Percentiles rank a stretch among this genome's conserved stretches.
Conservation (phyloP, 139 green algal species). For the Asterochloris erici region DNA sequence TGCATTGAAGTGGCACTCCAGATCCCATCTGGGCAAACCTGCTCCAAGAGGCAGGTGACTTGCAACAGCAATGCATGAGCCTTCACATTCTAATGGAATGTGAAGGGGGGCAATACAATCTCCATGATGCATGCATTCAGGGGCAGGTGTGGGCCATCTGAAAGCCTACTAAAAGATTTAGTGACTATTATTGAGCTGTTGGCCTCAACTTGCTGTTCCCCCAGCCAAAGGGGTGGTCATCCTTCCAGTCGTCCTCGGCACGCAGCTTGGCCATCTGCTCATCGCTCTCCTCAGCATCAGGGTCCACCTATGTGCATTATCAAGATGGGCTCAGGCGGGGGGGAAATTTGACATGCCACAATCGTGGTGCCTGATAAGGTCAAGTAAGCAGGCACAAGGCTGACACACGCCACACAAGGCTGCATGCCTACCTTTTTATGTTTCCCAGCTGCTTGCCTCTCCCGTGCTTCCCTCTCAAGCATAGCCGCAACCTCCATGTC, state of each 20-base stretch:
- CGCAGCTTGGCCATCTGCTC: slow-evolving; percentile 24
- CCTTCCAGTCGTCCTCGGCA: slow-evolving; percentile 79
- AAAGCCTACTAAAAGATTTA: no score
- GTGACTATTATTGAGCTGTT: slow-evolving; percentile 20
- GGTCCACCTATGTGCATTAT: neutral
- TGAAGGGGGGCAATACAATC: no score
- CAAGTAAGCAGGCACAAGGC: neutral
- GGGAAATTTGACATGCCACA: neutral
- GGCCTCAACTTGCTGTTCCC: slow-evolving; percentile 83
- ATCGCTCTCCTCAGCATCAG: slow-evolving; percentile 15
- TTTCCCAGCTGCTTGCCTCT: neutral
- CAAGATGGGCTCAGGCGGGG: neutral
- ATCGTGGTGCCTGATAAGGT: neutral
- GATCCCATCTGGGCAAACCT: no score
- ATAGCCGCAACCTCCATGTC: no score
- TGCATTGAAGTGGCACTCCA: no score
- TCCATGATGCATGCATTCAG: no score
- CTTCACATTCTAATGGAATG: no score
- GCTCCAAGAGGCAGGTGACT: no score
- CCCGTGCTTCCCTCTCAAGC: no score
- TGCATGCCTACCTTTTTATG: neutral
- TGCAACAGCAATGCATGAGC: no score
- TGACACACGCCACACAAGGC: neutral
- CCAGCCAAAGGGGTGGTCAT: slow-evolving; percentile 68
- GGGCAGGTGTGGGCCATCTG: no score